Base-by-base conservation (phyloP, 768 basidiomycete species). In the Trametopsis cervina region DNA sequence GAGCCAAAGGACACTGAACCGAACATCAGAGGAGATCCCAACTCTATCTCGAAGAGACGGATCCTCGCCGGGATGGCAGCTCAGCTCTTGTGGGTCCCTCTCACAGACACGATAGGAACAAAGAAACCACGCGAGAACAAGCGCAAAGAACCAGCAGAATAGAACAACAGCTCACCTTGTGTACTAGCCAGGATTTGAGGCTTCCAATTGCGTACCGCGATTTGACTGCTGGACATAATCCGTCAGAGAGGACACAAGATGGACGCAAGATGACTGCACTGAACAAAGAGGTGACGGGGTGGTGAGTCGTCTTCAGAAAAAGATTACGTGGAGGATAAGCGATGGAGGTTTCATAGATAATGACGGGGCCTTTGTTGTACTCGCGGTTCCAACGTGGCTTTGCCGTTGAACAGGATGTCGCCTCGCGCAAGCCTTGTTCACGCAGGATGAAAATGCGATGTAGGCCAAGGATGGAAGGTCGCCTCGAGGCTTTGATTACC, bases 311-410 rank as follows among this genome's bases (percentile, higher is more conserved):
- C 57, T 59, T 65, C 62, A 63, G 46, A 61, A 59, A 58, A 53
- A 63, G 55, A 54, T 44, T 39, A 52, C 33, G 49, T 46, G 49
- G 44, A 33, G 59, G 58, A 55, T 54, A 57, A 60, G 57, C 58
- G 57, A 55, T 49, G 59, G 54, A 47, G 52, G 47, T 44, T 57
- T 59, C 61, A 66, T 62, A 54, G 56, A 59, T 60, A 60, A 64
- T 62, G 57, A 53, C 52, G 29, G 38, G 29, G 29, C 9, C 9
- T 29, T 40, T 54, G 52, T 47, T 59, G 58, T 63, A 61, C 73
- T 75, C 77, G 73, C 76, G 80, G 74, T 79, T 78, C 71, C 79
- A 83, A 81, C 81, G 81, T 82, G 80, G 68, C 60, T 54, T 54
- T 56, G 52, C 54, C 77, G 61, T 63, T 71, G 40, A 76, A 75